Conservation (phyloP, 2,329 filamentous ascomycete genomes). For the Neocucurbitaria cava region DNA sequence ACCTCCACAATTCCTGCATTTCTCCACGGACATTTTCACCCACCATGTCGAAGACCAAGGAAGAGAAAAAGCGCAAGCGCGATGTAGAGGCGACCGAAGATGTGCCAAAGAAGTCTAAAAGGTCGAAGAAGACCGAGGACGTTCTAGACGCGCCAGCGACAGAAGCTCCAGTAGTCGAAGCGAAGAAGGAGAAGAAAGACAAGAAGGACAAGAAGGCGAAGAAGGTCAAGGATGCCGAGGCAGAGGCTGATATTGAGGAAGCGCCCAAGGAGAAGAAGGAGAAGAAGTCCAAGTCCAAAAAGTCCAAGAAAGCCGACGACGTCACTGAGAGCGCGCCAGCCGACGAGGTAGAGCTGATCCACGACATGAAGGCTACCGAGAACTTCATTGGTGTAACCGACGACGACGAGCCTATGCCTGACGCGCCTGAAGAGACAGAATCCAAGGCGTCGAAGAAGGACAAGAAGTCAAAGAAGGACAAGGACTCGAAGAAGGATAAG, state of each 20-base stretch:
- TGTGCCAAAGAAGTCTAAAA: slow-evolving; percentile 41
- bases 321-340: slow-evolving; percentile 7
- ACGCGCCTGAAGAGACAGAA: slow-evolving; percentile 16
- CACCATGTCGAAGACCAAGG: slow-evolving; percentile 29
- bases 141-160: slow-evolving; percentile 15
- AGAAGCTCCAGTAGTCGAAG: slow-evolving; percentile 22
- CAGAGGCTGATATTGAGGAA: not conserved
- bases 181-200: slow-evolving; percentile 24
- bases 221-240: slow-evolving; percentile 22
- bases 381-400: slow-evolving; percentile 24
- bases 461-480: slow-evolving; percentile 34
- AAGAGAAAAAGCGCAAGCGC: slow-evolving; percentile 47
- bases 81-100: slow-evolving; percentile 34
- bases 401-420: slow-evolving; percentile 28
- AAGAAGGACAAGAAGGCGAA: slow-evolving; percentile 33
- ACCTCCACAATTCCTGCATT: slow-evolving; percentile 15
- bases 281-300: slow-evolving; percentile 31
- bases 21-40: not conserved
- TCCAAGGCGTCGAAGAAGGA: slow-evolving; percentile 23
- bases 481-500: slow-evolving; percentile 32
- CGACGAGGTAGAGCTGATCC: slow-evolving; percentile 20
- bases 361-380: slow-evolving; percentile 18
- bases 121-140: slow-evolving; percentile 34
- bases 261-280: slow-evolving; percentile 18
- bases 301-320: slow-evolving; percentile 33